phyloP scores from a whole-genome alignment of 2,329 filamentous ascomycete genomes.

The Claviceps pusilla region DNA sequence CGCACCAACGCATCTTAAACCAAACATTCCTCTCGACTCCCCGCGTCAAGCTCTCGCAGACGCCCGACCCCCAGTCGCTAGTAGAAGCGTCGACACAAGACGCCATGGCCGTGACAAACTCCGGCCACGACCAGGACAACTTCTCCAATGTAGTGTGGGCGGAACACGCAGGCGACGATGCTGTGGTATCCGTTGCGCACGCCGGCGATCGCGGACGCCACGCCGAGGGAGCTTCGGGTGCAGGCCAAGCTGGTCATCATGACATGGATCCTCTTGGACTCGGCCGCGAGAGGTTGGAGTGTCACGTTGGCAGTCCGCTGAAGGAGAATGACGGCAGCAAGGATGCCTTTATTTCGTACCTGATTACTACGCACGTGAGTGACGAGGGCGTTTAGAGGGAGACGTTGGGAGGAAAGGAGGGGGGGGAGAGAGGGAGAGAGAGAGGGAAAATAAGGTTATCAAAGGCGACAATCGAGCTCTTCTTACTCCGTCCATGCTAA shows the following conservation, averaged over 20 bases:
- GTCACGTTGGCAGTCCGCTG: constrained; percentile 65
- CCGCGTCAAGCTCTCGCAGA: too few relatives aligned
- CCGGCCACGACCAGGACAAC: constrained; percentile 48
- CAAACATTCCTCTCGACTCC: too few relatives aligned
- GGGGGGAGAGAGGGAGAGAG: too few relatives aligned
- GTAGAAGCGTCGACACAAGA: background rate
- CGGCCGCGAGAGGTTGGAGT: constrained; percentile 65
- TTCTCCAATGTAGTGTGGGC: constrained; percentile 76
- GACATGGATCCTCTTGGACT: constrained; percentile 43
- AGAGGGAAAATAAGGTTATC: too few relatives aligned
- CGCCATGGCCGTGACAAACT: constrained; percentile 29
- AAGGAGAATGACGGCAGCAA: constrained; percentile 96
- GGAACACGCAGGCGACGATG: constrained; percentile 35
- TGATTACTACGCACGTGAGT: constrained; percentile 73
- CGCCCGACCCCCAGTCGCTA: background rate
- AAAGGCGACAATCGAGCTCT: background rate
- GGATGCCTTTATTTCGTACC: constrained; percentile 90
- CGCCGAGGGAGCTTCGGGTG: constrained; percentile 30
- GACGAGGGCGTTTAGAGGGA: too few relatives aligned
- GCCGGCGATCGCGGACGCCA: constrained; percentile 15
- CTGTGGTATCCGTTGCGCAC: constrained; percentile 6
- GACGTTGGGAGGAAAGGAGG: background rate
- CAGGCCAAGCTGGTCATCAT: constrained; percentile 24
- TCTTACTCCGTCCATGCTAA: background rate
- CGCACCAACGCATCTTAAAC: too few relatives aligned